Evolutionary conservation across 352 stramenopile species (phyloP).

Genomic region (Phytophthora boehmeriae): DNA sequence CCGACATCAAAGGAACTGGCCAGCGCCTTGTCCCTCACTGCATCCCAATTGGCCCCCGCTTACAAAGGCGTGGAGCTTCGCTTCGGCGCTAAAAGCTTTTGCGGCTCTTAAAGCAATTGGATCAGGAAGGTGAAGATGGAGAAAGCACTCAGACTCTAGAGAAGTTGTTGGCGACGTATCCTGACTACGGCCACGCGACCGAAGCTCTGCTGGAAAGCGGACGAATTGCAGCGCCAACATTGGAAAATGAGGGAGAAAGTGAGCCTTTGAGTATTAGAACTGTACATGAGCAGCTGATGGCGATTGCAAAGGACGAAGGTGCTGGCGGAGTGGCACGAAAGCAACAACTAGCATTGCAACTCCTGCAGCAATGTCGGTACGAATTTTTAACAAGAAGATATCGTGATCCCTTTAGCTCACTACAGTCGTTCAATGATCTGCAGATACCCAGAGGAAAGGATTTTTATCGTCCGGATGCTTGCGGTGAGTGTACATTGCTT

Average conservation of each 20-base stretch:
- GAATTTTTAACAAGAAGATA: not conserved
- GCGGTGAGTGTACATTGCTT: conserved; percentile 46
- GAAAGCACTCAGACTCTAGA: conserved; percentile 27
- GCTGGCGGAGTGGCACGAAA: conserved; percentile 62
- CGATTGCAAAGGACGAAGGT: conserved; percentile 63
- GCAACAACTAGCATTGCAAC: conserved; percentile 56
- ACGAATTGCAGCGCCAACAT: conserved; percentile 23
- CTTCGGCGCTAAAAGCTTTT: conserved; percentile 71
- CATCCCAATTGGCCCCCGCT: conserved; percentile 70
- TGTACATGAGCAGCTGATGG: conserved; percentile 62
- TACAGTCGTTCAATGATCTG: conserved; percentile 1
- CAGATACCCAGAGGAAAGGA: conserved; percentile 60
- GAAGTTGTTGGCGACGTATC: conserved; percentile 41
- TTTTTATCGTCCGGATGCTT: conserved; percentile 76
- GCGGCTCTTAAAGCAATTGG: conserved; percentile 54
- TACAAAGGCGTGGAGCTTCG: conserved; percentile 79
- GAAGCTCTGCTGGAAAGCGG: conserved; percentile 50
- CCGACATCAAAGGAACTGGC: conserved; percentile 43
- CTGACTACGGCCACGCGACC: conserved; percentile 62
- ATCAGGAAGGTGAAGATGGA: conserved; percentile 5
- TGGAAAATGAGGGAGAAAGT: conserved; percentile 6
- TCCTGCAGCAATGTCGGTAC: conserved; percentile 63
- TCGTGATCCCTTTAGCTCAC: not conserved
- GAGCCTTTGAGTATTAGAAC: conserved; percentile 44
- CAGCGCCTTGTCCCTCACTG: conserved; percentile 71